Base-by-base conservation (phyloP, 306 rosid genomes). In the Prunus davidiana region DNA sequence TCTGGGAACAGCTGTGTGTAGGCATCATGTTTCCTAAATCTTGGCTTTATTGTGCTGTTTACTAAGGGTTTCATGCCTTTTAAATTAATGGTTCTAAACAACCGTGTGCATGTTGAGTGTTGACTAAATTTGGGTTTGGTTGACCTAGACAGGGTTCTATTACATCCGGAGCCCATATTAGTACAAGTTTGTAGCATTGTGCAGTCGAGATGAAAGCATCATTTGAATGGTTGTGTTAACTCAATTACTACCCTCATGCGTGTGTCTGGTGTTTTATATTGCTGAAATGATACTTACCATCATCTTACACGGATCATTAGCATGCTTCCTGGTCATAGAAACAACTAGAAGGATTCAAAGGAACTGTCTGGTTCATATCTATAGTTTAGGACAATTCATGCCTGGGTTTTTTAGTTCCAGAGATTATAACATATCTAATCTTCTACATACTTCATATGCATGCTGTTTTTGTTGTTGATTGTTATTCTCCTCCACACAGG, bases 401-500 rank as follows among this genome's bases (percentile, higher is more conserved):
- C 16, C 12, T 1, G 49, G 54, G 54, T 65, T 49, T 3, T 38
- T 50, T 47, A 51, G n/a, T 49, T 46, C 2, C 22, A 63, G 45
- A 27, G 58, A 52, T 38, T 70, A 3, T 12, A 51, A 71, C 5
- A 30, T 30, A 52, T 30, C 51, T 20, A 15, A 55, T 32, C 50
- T 71, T 55, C 32, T 55, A 2, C 19, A 38, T 41, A 12, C 15
- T 43, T 7, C 25, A 70, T 51, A 25, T 2, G 66, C 41, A 57
- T 57, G 16, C 51, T 55, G 43, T 73, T 80, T 61, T 34, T 69
- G 61, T 14, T 54, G 63, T 65, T 69, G 64, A 38, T 50, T 81
- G 68, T 76, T 76, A 47, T 47, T 79, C 69, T 82, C 34, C 66
- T 77, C 58, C 76, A 68, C 68, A 60, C 61, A 94, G 98, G 89